Percentiles rank a stretch among this genome's conserved stretches.
Conservation (phyloP, 305 asterid species). For the Plantago coronopus region DNA sequence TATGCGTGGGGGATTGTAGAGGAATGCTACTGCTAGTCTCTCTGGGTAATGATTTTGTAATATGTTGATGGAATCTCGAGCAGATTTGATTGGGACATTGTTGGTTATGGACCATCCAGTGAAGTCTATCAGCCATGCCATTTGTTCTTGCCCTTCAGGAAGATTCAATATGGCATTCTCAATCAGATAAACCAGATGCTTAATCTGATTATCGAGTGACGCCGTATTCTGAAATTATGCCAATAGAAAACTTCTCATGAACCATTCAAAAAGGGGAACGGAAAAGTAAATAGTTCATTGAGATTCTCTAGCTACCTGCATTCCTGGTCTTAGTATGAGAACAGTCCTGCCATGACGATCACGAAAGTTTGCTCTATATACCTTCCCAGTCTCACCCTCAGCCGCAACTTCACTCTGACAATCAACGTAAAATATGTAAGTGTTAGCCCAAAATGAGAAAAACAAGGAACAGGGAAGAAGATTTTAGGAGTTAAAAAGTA, state of each 20-base stretch:
- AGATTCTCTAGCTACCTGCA: constrained; percentile 52
- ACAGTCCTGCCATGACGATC: constrained; percentile 91
- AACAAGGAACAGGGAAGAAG: too few species aligned
- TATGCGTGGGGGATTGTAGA: constrained; percentile 83
- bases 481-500: not conserved
- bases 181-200: constrained; percentile 78
- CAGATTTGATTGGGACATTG: constrained; percentile 79
- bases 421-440: constrained; percentile 4
- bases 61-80: constrained; percentile 62
- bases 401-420: constrained; percentile 70
- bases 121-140: constrained; percentile 94
- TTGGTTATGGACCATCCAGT: constrained; percentile 77
- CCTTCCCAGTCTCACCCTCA: constrained; percentile 97
- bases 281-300: not conserved
- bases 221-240: constrained; percentile 60
- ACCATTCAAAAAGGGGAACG: not conserved
- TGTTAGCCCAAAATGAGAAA: not conserved
- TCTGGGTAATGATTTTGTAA: constrained; percentile 91
- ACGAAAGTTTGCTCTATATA: constrained; percentile 74
- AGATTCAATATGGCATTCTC: constrained; percentile 91
- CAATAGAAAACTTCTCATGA: constrained; percentile 1
- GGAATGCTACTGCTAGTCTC: constrained; percentile 77
- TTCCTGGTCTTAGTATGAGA: constrained; percentile 86
- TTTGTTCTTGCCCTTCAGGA: constrained; percentile 89
- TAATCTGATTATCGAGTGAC: constrained; percentile 72